A percentile compares a stretch with the other conserved stretches of the same genome.
Evolutionary conservation across 2,329 filamentous ascomycete genomes (phyloP).

Genomic region (Colletotrichum incanum): DNA sequence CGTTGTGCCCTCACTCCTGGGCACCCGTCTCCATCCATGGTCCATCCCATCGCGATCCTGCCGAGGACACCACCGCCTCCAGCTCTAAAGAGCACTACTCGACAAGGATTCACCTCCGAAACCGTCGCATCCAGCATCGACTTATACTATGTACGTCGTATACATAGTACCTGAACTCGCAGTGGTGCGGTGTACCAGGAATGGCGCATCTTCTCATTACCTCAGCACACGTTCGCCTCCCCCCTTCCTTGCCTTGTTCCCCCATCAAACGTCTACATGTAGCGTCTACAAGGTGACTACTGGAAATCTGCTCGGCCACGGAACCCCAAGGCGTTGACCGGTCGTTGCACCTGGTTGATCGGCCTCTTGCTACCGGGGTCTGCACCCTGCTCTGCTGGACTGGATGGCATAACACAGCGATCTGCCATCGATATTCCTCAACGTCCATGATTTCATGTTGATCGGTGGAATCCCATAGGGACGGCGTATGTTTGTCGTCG

Average conservation of each 20-base stretch:
- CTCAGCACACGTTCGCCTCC: conserved; percentile 21
- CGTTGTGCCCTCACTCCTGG: conserved; percentile 13
- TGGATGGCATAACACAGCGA: neutral
- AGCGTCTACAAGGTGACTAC: conserved; percentile 5
- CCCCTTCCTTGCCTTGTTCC: neutral
- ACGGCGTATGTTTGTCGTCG: conserved; percentile 7
- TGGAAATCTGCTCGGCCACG: neutral
- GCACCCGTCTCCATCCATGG: conserved; percentile 27
- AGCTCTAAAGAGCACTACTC: conserved; percentile 14
- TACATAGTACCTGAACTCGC: neutral
- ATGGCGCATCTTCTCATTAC: conserved; percentile 15
- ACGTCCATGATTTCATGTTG: conserved; percentile 26
- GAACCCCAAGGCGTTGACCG: conserved; percentile 12
- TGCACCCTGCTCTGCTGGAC: neutral
- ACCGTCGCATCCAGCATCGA: conserved; percentile 28
- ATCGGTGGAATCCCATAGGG: conserved; percentile 31
- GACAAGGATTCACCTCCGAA: conserved; percentile 32
- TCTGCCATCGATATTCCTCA: conserved; percentile 30
- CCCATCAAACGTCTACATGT: conserved; percentile 19
- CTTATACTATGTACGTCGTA: too few relatives aligned
- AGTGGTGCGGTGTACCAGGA: conserved; percentile 12
- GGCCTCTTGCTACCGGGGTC: neutral
- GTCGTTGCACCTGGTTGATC: neutral
- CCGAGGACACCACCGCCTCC: conserved; percentile 7
- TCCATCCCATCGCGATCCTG: conserved; percentile 23